Base-by-base conservation (phyloP, 768 basidiomycete genomes). In the Postia placenta region DNA sequence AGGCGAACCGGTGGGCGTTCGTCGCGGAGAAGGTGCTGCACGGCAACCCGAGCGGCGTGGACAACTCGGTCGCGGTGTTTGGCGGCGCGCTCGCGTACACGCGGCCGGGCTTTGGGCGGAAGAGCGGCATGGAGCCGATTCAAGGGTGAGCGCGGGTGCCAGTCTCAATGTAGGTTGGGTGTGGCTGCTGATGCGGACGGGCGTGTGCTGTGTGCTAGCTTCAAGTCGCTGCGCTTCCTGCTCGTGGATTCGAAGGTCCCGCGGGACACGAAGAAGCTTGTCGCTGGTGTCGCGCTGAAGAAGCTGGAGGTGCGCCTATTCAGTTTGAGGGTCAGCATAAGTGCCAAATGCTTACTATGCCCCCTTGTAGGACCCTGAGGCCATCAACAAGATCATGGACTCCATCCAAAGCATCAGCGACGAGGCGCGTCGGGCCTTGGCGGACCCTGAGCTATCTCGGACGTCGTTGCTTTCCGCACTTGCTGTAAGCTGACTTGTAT, bases 21-120 rank as follows among this genome's bases (percentile, higher is more conserved):
- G 72, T 97, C 45, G 78, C 86, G 11, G 96, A 99, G 71, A 98
- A 98, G 67, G 86, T 99, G 36, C 70, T 97, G 44, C 96, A 99
- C 64, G 96, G 96, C 0, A 98, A 88, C 60, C 96, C 96, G 2
- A 95, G 92, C 58, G 96, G 96, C 7, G 88, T 99, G 20, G 96
- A 99, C 65, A 98, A 99, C 65, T 88, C 93, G 17, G 91, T 97
- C 28, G 78, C 89, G 14, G 87, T 92, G 0, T 88, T 85, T 60
- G 96, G 96, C 17, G 95, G 95, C 42, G 96, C 92, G 23, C 73
- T 98, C 56, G 81, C 85, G 17, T 99, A 95, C 69, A 89, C 86
- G 15, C 80, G 88, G 48, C 72, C 89, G 56, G 83, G 87, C 51
- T 90, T 86, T 54, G 81, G 76, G 44, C 82, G 73, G 69, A 81